phyloP scores from a whole-genome alignment of 257 asterid species.

The Scutellaria minor region DNA sequence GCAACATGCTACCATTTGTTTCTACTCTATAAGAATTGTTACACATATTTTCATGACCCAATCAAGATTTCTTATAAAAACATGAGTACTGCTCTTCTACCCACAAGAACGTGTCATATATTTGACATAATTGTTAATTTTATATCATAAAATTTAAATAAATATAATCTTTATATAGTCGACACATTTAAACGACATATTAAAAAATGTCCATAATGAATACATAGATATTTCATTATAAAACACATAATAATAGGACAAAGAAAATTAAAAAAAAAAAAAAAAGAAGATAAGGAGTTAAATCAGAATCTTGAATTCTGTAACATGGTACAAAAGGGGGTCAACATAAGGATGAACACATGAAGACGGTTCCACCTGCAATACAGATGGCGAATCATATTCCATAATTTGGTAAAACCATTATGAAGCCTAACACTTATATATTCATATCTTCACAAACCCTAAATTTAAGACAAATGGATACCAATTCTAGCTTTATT shows the following conservation, averaged over 20 bases:
- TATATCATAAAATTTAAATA: no score
- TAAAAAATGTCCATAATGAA: no score
- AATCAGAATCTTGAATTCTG: background rate
- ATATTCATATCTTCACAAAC: background rate
- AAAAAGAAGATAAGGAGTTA: background rate
- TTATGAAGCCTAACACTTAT: background rate
- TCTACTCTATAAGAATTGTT: background rate
- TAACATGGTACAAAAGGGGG: background rate
- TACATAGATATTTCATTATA: no score
- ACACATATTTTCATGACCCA: background rate
- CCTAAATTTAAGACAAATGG: background rate
- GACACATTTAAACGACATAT: no score
- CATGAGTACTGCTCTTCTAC: background rate
- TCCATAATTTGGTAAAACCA: constrained; percentile 12
- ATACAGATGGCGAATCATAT: constrained; percentile 28
- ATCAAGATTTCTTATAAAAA: background rate
- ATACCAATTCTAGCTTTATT: no score
- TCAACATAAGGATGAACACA: background rate
- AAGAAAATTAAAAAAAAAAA: background rate
- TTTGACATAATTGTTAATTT: no score
- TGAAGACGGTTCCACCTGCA: constrained; percentile 16
- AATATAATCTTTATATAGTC: no score
- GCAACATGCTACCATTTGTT: background rate
- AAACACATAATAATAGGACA: background rate
- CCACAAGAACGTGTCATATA: no score